Conservation (phyloP, 345 rosid genomes). For the Sapria himalayana region DNA sequence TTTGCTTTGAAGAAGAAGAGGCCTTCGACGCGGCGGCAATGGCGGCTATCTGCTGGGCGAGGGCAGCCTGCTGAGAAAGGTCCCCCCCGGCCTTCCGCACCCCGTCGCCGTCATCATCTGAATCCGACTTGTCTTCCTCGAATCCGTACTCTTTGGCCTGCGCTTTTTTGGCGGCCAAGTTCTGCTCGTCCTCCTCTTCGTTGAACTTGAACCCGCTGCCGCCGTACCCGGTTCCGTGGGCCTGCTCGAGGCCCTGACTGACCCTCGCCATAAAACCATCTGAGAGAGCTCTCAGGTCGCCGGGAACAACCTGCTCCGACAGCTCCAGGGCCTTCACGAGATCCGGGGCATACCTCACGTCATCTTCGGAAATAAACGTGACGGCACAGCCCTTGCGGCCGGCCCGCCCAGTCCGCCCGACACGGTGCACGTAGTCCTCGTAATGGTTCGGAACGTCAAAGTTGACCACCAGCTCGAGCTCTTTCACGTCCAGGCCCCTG, state of each 20-base stretch:
- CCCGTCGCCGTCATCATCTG: conserved; percentile 86
- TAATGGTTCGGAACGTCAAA: conserved; percentile 88
- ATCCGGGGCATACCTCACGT: conserved; percentile 92
- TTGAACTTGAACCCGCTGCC: conserved; percentile 97
- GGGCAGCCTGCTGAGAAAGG: conserved; percentile 53
- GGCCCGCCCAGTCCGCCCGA: conserved; percentile 93
- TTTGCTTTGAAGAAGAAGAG: conserved; percentile 13
- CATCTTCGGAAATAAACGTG: conserved; percentile 80
- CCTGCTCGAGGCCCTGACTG: conserved; percentile 85
- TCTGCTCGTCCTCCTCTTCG: conserved; percentile 92
- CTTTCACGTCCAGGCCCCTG: conserved; percentile 93
- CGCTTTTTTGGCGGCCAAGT: conserved; percentile 87
- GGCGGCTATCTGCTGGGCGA: conserved; percentile 49
- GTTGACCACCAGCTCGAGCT: conserved; percentile 79
- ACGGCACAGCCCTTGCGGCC: conserved; percentile 88
- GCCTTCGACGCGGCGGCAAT: conserved; percentile 50
- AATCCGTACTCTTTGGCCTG: conserved; percentile 92
- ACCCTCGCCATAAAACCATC: conserved; percentile 84
- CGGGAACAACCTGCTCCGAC: conserved; percentile 88
- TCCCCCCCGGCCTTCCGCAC: conserved; percentile 78
- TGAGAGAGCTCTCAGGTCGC: conserved; percentile 69
- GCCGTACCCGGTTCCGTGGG: conserved; percentile 93
- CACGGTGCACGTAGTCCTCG: conserved; percentile 95
- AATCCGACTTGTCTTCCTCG: conserved; percentile 91
- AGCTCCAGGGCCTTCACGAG: conserved; percentile 84